These are phyloP conservation scores for Medicago arabica DNA, from an alignment of 306 rosid genomes.

Conservation along the genomic window DNA sequence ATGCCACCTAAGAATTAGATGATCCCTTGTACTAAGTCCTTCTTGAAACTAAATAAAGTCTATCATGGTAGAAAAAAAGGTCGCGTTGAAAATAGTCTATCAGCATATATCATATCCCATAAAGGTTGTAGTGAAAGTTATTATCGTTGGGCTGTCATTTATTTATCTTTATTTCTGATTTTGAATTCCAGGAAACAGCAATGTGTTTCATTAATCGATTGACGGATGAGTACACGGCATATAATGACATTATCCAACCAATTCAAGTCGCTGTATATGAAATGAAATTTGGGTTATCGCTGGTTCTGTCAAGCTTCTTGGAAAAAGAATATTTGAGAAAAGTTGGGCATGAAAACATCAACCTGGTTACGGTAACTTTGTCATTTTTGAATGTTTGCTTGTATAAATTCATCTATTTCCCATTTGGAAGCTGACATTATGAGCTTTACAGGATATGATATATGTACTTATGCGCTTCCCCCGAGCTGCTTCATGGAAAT, in stretches of 20 bases:
- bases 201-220: slow-evolving; percentile 67
- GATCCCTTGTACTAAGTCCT: background rate
- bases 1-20: background rate
- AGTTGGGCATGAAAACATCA: slow-evolving; percentile 48
- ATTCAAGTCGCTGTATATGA: slow-evolving; percentile 91
- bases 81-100: background rate
- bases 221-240: slow-evolving; percentile 56
- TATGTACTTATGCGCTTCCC: slow-evolving; percentile 84
- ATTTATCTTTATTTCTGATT: slow-evolving; percentile 25
- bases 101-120: background rate
- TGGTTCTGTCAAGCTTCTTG: slow-evolving; percentile 59
- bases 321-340: slow-evolving; percentile 47
- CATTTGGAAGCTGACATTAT: slow-evolving; percentile 38
- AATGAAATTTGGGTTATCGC: slow-evolving; percentile 82
- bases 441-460: slow-evolving; percentile 65
- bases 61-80: slow-evolving; percentile 10
- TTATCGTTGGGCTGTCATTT: background rate
- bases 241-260: slow-evolving; percentile 80
- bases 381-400: slow-evolving; percentile 27
- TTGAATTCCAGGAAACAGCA: slow-evolving; percentile 67
- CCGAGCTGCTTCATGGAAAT: slow-evolving; percentile 52
- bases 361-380: slow-evolving; percentile 59
- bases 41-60: background rate
- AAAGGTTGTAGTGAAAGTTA: background rate
- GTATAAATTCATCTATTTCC: slow-evolving; percentile 24